phyloP scores from a whole-genome alignment of 2,329 filamentous ascomycete genomes.

The Botryotinia convoluta region DNA sequence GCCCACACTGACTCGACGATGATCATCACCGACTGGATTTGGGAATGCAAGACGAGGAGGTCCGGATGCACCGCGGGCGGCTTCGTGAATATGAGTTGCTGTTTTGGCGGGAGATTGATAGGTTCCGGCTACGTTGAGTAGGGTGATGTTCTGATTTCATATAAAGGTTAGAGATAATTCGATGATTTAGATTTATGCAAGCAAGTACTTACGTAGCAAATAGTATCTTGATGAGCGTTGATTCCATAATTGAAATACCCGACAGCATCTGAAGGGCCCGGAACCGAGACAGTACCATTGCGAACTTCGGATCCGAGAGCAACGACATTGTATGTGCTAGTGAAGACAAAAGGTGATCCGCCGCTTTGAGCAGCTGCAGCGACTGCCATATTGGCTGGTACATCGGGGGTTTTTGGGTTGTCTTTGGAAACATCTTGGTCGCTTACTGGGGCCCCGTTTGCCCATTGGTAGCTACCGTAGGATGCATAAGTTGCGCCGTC shows the following conservation, averaged over 20 bases:
- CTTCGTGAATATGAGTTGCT: slow-evolving; percentile 51
- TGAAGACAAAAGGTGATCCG: slow-evolving; percentile 41
- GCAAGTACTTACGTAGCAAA: slow-evolving; percentile 34
- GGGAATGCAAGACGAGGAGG: slow-evolving; percentile 48
- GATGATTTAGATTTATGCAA: not conserved
- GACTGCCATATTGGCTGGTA: slow-evolving; percentile 13
- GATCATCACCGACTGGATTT: slow-evolving; percentile 42
- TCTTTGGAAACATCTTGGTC: slow-evolving; percentile 12
- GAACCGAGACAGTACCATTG: slow-evolving; percentile 39
- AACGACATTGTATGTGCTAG: slow-evolving; percentile 46
- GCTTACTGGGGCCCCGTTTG: not conserved
- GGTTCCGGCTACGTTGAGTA: slow-evolving; percentile 45
- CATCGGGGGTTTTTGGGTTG: slow-evolving; percentile 15
- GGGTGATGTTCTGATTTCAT: slow-evolving; percentile 45
- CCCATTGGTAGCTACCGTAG: slow-evolving; percentile 3
- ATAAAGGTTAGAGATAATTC: not conserved
- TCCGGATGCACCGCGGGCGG: slow-evolving; percentile 43
- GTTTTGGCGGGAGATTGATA: slow-evolving; percentile 47
- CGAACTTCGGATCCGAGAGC: slow-evolving; percentile 49
- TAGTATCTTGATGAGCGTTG: slow-evolving; percentile 41
- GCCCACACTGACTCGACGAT: slow-evolving; percentile 34
- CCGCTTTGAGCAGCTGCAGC: not conserved
- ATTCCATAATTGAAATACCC: slow-evolving; percentile 50
- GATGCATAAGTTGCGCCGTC: slow-evolving; percentile 6
- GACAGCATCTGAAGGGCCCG: slow-evolving; percentile 42